Conservation (phyloP, 2,329 filamentous ascomycete genomes). For the Paecilomyces variotii region DNA sequence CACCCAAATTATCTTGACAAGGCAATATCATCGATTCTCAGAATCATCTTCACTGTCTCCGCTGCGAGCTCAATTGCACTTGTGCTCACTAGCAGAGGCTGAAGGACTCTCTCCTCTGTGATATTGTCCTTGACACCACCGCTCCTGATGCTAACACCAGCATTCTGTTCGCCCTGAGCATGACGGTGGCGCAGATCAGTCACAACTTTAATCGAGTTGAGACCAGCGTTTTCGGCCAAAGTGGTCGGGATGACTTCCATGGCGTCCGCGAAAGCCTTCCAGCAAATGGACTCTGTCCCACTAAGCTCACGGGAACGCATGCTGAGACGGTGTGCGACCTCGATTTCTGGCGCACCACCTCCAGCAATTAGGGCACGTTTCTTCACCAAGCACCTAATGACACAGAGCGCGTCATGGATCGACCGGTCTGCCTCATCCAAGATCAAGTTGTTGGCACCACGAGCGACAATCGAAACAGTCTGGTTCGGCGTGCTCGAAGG, state of each 20-base stretch:
- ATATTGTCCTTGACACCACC: conserved; percentile 97
- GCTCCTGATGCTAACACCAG: conserved; percentile 95
- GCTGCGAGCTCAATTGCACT: conserved; percentile 95
- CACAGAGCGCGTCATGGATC: conserved; percentile 93
- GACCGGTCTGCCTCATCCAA: conserved; percentile 95
- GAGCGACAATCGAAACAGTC: conserved; percentile 89
- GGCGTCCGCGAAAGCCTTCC: conserved; percentile 96
- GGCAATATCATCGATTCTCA: conserved; percentile 61
- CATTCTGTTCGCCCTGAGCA: conserved; percentile 89
- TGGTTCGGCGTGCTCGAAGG: conserved; percentile 52
- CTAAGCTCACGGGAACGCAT: conserved; percentile 74
- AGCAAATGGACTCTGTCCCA: conserved; percentile 95
- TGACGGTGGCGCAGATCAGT: conserved; percentile 92
- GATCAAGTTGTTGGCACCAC: conserved; percentile 89
- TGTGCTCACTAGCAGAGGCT: conserved; percentile 92
- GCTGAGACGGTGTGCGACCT: conserved; percentile 80
- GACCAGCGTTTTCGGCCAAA: conserved; percentile 89
- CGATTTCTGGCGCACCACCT: conserved; percentile 92
- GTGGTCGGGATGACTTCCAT: conserved; percentile 97
- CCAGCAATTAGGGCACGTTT: conserved; percentile 99
- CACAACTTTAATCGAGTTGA: conserved; percentile 98
- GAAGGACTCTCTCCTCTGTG: conserved; percentile 90
- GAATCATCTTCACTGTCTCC: conserved; percentile 95
- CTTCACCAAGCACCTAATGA: conserved; percentile 95
- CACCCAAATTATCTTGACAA: conserved; percentile 37